phyloP scores from a whole-genome alignment of 805 yeast genomes.

The Osmozyma mogii region DNA sequence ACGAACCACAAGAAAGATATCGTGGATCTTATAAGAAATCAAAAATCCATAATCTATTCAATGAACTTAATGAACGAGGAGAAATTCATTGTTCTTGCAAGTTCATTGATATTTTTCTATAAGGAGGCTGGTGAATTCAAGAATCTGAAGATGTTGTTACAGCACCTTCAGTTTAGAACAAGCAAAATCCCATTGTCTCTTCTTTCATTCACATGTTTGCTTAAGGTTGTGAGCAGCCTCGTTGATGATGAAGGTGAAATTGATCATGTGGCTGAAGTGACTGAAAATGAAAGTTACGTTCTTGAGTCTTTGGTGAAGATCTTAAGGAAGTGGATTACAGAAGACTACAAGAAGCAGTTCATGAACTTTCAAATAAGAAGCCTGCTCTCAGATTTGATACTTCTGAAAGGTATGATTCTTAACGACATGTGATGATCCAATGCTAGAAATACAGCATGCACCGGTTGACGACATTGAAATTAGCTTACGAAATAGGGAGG shows the following conservation, averaged over 20 bases:
- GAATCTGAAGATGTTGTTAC: conserved; percentile 17
- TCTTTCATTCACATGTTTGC: conserved; percentile 26
- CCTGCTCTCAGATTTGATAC: conserved; percentile 23
- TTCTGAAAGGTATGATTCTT: conserved; percentile 24
- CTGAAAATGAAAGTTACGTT: conserved; percentile 5
- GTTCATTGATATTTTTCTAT: conserved; percentile 20
- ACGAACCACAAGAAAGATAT: conserved; percentile 3
- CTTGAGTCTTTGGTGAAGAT: conserved; percentile 22
- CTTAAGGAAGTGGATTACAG: conserved; percentile 25
- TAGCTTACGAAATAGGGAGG: background rate
- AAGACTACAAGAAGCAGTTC: conserved; percentile 10
- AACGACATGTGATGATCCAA: conserved; percentile 16
- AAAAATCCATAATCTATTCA: conserved; percentile 20
- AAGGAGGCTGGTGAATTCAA: conserved; percentile 11
- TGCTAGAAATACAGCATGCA: background rate
- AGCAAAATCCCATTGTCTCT: conserved; percentile 16
- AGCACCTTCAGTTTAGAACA: conserved; percentile 14
- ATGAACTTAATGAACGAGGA: conserved; percentile 27
- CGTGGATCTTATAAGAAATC: conserved; percentile 2
- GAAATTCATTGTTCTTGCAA: conserved; percentile 23
- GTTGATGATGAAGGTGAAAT: conserved; percentile 10
- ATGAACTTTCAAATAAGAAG: conserved; percentile 18
- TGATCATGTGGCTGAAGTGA: background rate
- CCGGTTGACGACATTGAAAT: background rate
- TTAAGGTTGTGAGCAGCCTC: conserved; percentile 16